A percentile compares a stretch with the other conserved stretches of the same genome.
Conservation (phyloP, 2,329 filamentous ascomycete species). For the Chaetomium sp. region DNA sequence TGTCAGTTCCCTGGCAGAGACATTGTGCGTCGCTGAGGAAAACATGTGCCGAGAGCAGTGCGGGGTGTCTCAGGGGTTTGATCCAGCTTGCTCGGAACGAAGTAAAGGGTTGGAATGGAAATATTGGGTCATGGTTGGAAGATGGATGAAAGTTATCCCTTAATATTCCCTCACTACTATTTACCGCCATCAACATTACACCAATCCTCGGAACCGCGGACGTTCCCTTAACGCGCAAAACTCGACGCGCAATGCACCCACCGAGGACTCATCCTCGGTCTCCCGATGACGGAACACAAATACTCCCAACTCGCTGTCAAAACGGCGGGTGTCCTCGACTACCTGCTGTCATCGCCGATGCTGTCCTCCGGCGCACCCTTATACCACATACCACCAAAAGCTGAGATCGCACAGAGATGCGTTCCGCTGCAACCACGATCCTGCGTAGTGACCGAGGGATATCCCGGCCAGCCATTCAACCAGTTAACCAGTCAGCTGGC, state of each 20-base stretch:
- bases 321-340: constrained; percentile 19
- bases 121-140: too few relatives aligned
- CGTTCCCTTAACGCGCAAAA: neutral
- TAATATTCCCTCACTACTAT: too few relatives aligned
- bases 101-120: too few relatives aligned
- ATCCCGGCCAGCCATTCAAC: constrained; percentile 10
- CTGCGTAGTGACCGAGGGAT: constrained; percentile 15
- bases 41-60: neutral
- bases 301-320: constrained; percentile 19
- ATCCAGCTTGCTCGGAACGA: neutral
- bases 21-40: constrained; percentile 9
- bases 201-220: neutral
- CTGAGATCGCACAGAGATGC: constrained; percentile 4
- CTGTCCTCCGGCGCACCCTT: constrained; percentile 4
- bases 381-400: constrained; percentile 6
- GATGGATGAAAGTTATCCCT: too few relatives aligned
- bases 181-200: too few relatives aligned
- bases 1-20: constrained; percentile 11
- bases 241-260: constrained; percentile 2
- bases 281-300: constrained; percentile 7
- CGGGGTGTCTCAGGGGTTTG: neutral
- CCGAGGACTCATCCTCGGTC: constrained; percentile 3
- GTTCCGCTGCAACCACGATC: constrained; percentile 2
- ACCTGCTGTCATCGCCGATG: constrained; percentile 12
- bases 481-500: too few relatives aligned